phyloP scores from a whole-genome alignment of 495 filamentous ascomycete species.

The Penicillium nucicola region DNA sequence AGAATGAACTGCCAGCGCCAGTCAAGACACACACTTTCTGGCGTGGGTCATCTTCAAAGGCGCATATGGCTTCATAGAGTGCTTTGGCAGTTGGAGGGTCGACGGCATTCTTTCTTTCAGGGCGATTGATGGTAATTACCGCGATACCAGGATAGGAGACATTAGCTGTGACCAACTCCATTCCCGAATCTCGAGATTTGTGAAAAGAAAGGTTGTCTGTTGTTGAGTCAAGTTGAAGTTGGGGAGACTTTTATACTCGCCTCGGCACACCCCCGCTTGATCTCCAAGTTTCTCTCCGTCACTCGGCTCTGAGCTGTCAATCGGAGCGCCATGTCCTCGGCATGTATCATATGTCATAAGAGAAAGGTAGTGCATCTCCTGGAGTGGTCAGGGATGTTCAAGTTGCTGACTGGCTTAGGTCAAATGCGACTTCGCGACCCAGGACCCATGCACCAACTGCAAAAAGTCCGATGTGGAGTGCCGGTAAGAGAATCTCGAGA shows the following conservation, averaged over 20 bases:
- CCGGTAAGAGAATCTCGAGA: conserved; percentile 12
- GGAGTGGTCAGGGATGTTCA: not conserved
- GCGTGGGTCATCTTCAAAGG: conserved; percentile 38
- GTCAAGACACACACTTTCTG: conserved; percentile 47
- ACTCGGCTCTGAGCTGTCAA: conserved; percentile 1
- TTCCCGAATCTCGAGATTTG: not conserved
- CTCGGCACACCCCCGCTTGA: conserved; percentile 20
- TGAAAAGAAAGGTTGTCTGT: not conserved
- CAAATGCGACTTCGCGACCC: conserved; percentile 25
- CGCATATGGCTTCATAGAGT: conserved; percentile 37
- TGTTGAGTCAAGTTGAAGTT: no score
- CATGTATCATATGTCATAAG: conserved; percentile 31
- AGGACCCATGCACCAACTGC: conserved; percentile 30
- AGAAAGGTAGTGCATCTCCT: conserved; percentile 16
- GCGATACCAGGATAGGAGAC: conserved; percentile 34
- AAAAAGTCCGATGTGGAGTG: conserved; percentile 26
- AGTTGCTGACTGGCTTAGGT: conserved; percentile 20
- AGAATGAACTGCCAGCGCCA: conserved; percentile 38
- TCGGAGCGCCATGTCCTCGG: conserved; percentile 20
- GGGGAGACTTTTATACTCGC: conserved; percentile 4
- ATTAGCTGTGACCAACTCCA: conserved; percentile 11
- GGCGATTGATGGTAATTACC: conserved; percentile 41
- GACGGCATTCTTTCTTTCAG: conserved; percentile 37
- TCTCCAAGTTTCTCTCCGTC: conserved; percentile 9
- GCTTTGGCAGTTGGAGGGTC: conserved; percentile 35